Evolutionary conservation across 768 basidiomycete genomes (phyloP).

Genomic region (Austroboletus eburneus): DNA sequence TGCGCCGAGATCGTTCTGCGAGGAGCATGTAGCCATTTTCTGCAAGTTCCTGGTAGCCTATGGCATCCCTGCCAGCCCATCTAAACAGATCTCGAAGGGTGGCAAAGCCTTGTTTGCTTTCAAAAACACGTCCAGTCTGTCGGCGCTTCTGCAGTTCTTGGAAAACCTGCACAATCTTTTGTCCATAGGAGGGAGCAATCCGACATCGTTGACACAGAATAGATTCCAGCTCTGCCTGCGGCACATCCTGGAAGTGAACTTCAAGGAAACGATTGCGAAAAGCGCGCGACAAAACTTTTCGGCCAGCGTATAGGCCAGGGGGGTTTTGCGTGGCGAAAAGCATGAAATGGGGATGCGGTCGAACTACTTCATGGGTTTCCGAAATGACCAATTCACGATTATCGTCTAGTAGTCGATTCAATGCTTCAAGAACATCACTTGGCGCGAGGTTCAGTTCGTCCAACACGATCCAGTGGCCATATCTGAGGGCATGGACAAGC

Average conservation of each 20-base stretch:
- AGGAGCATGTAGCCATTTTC: slow-evolving; percentile 97
- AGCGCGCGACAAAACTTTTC: slow-evolving; percentile 91
- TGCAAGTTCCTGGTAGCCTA: slow-evolving; percentile 88
- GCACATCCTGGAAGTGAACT: slow-evolving; percentile 96
- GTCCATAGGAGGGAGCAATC: slow-evolving; percentile 92
- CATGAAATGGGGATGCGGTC: slow-evolving; percentile 94
- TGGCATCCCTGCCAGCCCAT: slow-evolving; percentile 90
- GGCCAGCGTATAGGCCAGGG: slow-evolving; percentile 89
- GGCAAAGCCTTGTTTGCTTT: slow-evolving; percentile 95
- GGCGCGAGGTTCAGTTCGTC: slow-evolving; percentile 98
- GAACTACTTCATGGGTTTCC: slow-evolving; percentile 92
- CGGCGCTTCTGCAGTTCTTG: slow-evolving; percentile 89
- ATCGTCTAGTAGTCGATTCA: slow-evolving; percentile 95
- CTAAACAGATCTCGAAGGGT: slow-evolving; percentile 96
- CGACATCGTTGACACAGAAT: slow-evolving; percentile 91
- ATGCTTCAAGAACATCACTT: slow-evolving; percentile 94
- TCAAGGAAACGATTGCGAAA: slow-evolving; percentile 98
- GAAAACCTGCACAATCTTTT: slow-evolving; percentile 88
- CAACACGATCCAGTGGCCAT: slow-evolving; percentile 96
- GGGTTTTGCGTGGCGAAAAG: slow-evolving; percentile 99
- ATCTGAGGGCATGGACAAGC: slow-evolving; percentile 84
- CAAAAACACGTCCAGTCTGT: slow-evolving; percentile 89
- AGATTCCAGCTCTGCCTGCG: slow-evolving; percentile 86
- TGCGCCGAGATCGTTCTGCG: slow-evolving; percentile 81
- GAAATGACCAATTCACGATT: slow-evolving; percentile 95